Evolutionary conservation across 805 yeast species (phyloP).

Genomic region (Ogataea allantospora): DNA sequence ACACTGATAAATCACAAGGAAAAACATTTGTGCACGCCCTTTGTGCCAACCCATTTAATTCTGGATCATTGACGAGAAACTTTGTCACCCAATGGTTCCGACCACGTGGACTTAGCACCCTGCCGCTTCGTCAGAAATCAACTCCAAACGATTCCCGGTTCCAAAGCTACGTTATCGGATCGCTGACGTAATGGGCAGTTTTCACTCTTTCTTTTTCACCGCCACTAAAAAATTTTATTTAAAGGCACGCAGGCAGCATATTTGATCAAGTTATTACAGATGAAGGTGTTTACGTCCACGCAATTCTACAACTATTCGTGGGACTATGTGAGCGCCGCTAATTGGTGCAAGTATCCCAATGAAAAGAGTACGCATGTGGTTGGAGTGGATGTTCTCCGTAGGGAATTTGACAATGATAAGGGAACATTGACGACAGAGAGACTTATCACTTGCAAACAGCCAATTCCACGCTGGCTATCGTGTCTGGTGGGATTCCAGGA

Average conservation of each 20-base stretch:
- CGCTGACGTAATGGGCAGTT: constrained; percentile 7
- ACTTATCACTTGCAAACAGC: constrained; percentile 82
- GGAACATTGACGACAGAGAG: constrained; percentile 75
- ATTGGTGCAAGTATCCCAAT: constrained; percentile 97
- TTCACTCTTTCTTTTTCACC: constrained; percentile 3
- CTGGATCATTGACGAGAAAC: constrained; percentile 32
- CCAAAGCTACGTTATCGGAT: constrained; percentile 16
- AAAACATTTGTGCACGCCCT: constrained; percentile 29
- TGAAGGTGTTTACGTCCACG: constrained; percentile 76
- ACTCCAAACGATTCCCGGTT: constrained; percentile 41
- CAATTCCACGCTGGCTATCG: constrained; percentile 80
- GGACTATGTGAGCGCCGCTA: constrained; percentile 94
- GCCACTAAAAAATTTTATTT: constrained; percentile 5
- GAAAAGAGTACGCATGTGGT: constrained; percentile 89
- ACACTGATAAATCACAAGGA: constrained; percentile 36
- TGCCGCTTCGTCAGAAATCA: constrained; percentile 32
- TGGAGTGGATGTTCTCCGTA: constrained; percentile 82
- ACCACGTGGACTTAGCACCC: constrained; percentile 38
- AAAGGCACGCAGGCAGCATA: background rate
- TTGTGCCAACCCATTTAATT: constrained; percentile 38
- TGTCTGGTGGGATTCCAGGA: constrained; percentile 70
- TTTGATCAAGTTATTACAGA: constrained; percentile 27
- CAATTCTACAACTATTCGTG: constrained; percentile 81
- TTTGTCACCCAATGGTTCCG: constrained; percentile 34
- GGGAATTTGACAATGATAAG: constrained; percentile 58